Percentiles rank a stretch among this genome's conserved stretches.
Conservation (phyloP, 768 basidiomycete genomes). For the Mrakia hoshinonis region DNA sequence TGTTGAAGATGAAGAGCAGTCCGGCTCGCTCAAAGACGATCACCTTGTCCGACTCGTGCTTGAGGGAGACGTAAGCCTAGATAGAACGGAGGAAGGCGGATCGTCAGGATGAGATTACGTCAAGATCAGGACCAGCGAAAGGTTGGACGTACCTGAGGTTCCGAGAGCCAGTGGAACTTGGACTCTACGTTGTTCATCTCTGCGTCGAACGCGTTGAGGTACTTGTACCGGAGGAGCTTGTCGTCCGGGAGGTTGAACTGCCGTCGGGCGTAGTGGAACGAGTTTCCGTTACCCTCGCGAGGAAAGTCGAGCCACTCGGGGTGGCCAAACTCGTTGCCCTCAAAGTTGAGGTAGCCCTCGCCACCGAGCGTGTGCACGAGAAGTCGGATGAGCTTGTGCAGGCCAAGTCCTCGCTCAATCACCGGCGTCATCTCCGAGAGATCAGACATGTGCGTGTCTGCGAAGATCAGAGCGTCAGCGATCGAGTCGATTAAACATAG, state of each 20-base stretch:
- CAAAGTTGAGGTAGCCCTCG: constrained; percentile 95
- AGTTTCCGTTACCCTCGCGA: constrained; percentile 86
- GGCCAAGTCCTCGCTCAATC: constrained; percentile 75
- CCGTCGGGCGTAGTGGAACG: constrained; percentile 91
- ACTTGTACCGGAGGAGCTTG: constrained; percentile 73
- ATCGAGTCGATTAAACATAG: background rate
- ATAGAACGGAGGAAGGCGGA: background rate
- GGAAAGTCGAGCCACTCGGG: constrained; percentile 99
- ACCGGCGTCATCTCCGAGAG: constrained; percentile 68
- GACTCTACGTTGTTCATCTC: constrained; percentile 81
- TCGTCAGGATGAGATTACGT: background rate
- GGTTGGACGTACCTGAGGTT: constrained; percentile 58
- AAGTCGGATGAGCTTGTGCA: constrained; percentile 96
- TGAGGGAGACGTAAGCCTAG: constrained; percentile 86
- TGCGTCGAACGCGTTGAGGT: constrained; percentile 84
- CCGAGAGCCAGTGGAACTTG: constrained; percentile 73
- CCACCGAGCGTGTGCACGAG: constrained; percentile 88
- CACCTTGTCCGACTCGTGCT: constrained; percentile 85
- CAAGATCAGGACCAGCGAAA: background rate
- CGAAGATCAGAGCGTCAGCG: background rate
- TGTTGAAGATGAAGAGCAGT: constrained; percentile 93
- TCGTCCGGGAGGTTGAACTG: constrained; percentile 97
- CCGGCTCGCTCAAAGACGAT: constrained; percentile 90
- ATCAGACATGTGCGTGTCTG: constrained; percentile 92
- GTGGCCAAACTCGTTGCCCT: constrained; percentile 97